Evolutionary conservation across 2,329 filamentous ascomycete species (phyloP).

Genomic region (Aureobasidium melanogenum): DNA sequence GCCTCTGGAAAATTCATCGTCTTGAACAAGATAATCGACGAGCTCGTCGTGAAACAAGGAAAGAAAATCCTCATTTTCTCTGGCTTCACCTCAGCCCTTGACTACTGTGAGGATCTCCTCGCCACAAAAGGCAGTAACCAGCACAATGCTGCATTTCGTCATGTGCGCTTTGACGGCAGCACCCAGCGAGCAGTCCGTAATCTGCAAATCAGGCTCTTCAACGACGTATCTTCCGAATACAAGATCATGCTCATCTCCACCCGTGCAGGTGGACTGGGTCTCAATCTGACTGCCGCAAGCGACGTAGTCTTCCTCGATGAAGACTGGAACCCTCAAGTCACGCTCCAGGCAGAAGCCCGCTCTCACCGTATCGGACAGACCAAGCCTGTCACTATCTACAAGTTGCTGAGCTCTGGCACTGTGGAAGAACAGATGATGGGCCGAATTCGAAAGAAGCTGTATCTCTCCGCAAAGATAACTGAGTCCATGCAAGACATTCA

Average conservation of each 20-base stretch:
- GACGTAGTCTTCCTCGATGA: conserved; percentile 50
- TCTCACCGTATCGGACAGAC: conserved; percentile 49
- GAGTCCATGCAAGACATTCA: conserved; percentile 50
- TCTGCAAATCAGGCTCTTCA: conserved; percentile 46
- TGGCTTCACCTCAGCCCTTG: conserved; percentile 43
- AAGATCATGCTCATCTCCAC: conserved; percentile 49
- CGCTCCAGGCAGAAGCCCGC: conserved; percentile 45
- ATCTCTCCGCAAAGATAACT: conserved; percentile 52
- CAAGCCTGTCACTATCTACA: conserved; percentile 46
- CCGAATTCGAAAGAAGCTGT: conserved; percentile 52
- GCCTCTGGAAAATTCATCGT: conserved; percentile 50
- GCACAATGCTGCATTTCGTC: conserved; percentile 30
- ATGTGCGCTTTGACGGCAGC: conserved; percentile 43
- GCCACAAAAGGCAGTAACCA: conserved; percentile 34
- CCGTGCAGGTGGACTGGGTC: conserved; percentile 46
- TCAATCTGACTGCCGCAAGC: conserved; percentile 46
- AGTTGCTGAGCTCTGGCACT: conserved; percentile 47
- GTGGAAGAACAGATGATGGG: conserved; percentile 52
- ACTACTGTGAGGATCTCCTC: conserved; percentile 45
- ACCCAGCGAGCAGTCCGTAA: conserved; percentile 43
- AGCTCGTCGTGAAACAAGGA: conserved; percentile 40
- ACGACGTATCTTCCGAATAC: conserved; percentile 35
- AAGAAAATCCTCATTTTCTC: conserved; percentile 52
- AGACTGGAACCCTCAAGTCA: conserved; percentile 48
- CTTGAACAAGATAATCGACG: conserved; percentile 42